phyloP scores from a whole-genome alignment of 2,329 filamentous ascomycete genomes.

The Phaeosphaeriaceae sp. region DNA sequence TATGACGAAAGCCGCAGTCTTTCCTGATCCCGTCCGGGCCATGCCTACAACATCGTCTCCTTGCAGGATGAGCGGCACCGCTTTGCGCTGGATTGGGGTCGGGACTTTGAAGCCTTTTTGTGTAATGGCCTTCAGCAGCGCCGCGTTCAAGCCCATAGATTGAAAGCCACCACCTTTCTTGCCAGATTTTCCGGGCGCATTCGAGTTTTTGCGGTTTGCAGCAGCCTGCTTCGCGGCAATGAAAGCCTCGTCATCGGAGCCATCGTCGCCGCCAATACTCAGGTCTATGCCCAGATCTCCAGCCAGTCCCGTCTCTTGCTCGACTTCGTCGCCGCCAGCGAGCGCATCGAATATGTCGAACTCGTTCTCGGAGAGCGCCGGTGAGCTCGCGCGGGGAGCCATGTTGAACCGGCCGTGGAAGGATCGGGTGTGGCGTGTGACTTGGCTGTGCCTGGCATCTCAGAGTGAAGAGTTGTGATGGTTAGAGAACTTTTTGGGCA shows the following conservation, averaged over 20 bases:
- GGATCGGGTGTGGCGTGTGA: conserved; percentile 9
- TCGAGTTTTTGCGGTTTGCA: conserved; percentile 83
- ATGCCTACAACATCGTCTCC: conserved; percentile 97
- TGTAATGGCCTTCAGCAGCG: conserved; percentile 87
- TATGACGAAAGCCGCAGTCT: conserved; percentile 97
- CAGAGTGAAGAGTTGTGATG: conserved; percentile 3
- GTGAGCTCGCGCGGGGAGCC: conserved; percentile 77
- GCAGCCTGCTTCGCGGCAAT: conserved; percentile 88
- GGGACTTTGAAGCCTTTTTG: conserved; percentile 95
- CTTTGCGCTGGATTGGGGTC: conserved; percentile 96
- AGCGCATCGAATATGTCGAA: conserved; percentile 86
- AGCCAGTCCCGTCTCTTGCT: conserved; percentile 47
- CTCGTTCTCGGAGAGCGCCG: conserved; percentile 85
- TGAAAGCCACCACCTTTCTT: conserved; percentile 98
- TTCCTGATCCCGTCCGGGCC: conserved; percentile 98
- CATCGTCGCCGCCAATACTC: conserved; percentile 61
- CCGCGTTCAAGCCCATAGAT: conserved; percentile 85
- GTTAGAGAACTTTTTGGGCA: conserved; percentile 25
- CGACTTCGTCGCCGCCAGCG: conserved; percentile 65
- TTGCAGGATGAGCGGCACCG: conserved; percentile 89
- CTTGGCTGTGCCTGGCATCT: conserved; percentile 13
- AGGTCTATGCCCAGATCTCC: conserved; percentile 47
- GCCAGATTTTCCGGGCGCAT: conserved; percentile 74
- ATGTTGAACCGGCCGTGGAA: conserved; percentile 55
- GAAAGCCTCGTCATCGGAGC: conserved; percentile 78